phyloP scores from a whole-genome alignment of 176 grass and related monocot genomes.

The Carex myosuroides region DNA sequence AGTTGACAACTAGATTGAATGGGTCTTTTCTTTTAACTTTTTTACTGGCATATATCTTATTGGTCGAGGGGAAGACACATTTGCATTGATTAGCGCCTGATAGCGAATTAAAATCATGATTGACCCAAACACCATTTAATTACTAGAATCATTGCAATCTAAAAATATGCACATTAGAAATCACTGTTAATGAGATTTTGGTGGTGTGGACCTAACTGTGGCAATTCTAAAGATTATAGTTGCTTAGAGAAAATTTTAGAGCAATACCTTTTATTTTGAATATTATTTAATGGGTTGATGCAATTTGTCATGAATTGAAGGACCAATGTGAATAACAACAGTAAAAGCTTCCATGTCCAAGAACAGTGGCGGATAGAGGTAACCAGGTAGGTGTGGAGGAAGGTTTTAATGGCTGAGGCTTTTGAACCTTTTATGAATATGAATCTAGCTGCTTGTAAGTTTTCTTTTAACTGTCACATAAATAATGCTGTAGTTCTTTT shows the following conservation, averaged over 20 bases:
- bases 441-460: neutral
- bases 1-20: neutral
- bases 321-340: too few relatives aligned
- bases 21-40: neutral
- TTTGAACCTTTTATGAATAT: neutral
- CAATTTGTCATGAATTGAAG: too few relatives aligned
- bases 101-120: neutral
- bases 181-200: too few relatives aligned
- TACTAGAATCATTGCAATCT: neutral
- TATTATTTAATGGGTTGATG: too few relatives aligned
- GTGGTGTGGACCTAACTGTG: too few relatives aligned
- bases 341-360: too few relatives aligned
- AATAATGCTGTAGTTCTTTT: neutral
- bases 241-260: too few relatives aligned
- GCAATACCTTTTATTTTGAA: too few relatives aligned
- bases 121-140: neutral
- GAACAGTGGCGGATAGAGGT: too few relatives aligned
- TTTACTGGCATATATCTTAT: neutral
- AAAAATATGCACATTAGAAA: too few relatives aligned
- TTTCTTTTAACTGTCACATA: neutral
- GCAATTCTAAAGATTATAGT: too few relatives aligned
- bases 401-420: neutral
- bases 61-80: neutral
- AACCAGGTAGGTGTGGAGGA: too few relatives aligned
- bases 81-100: neutral